phyloP scores from a whole-genome alignment of 2,329 filamentous ascomycete species.

The Domatiomyces catenatus region DNA sequence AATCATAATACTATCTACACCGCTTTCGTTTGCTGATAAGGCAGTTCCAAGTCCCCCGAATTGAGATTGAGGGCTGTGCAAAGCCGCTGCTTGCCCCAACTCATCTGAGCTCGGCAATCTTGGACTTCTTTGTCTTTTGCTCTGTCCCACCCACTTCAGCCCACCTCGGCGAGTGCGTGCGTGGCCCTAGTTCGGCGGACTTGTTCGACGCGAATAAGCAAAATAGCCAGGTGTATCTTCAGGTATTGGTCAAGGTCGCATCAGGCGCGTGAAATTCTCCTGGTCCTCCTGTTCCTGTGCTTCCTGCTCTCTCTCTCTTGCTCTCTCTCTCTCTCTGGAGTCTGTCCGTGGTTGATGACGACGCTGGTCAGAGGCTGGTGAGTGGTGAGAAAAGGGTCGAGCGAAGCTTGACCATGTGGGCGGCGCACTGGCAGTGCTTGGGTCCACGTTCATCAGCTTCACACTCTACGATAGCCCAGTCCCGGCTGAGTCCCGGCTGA shows the following conservation, averaged over 20 bases:
- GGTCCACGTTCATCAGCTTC: conserved; percentile 2
- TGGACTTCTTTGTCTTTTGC: background rate
- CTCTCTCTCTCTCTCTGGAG: background rate
- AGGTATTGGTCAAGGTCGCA: background rate
- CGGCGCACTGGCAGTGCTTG: background rate
- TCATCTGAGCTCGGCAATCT: conserved; percentile 1
- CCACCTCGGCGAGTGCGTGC: background rate
- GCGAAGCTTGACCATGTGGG: background rate
- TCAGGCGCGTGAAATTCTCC: background rate
- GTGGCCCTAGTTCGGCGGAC: background rate
- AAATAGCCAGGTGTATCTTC: background rate
- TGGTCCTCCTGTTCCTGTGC: background rate
- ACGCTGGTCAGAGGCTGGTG: background rate
- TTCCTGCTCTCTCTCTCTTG: background rate
- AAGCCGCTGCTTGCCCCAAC: background rate
- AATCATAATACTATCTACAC: no score
- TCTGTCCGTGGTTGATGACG: background rate
- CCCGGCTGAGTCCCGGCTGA: conserved; percentile 11
- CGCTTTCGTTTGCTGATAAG: no score
- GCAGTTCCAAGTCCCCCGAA: no score
- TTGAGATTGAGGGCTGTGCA: background rate
- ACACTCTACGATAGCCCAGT: conserved; percentile 3
- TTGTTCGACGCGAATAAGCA: background rate
- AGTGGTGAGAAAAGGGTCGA: background rate
- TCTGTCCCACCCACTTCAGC: background rate